These are phyloP conservation scores for Saccharum spontaneum DNA, from an alignment of 176 grass and related monocot genomes.

Conservation along the genomic window DNA sequence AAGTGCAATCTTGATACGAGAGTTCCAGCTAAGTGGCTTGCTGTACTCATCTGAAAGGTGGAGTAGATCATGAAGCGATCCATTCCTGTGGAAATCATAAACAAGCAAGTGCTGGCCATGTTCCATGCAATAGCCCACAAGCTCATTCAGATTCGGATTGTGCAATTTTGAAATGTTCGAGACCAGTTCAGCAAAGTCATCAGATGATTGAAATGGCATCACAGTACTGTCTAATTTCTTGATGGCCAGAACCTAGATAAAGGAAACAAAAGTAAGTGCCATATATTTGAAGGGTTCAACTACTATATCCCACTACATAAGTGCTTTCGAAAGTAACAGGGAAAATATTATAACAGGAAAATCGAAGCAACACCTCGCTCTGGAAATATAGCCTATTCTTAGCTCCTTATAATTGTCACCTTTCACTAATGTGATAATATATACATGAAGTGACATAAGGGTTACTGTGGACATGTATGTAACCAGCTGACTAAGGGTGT, in stretches of 20 bases:
- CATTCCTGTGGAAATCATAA: slow-evolving; percentile 85
- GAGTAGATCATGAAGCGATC: slow-evolving; percentile 85
- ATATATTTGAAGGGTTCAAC: slow-evolving; percentile 4
- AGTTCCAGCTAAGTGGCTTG: slow-evolving; percentile 86
- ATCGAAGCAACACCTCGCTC: background rate
- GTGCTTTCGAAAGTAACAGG: background rate
- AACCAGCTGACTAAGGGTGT: background rate
- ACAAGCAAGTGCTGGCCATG: slow-evolving; percentile 91
- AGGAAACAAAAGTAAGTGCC: slow-evolving; percentile 37
- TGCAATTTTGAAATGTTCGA: slow-evolving; percentile 68
- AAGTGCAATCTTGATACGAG: slow-evolving; percentile 92
- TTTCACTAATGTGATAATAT: slow-evolving; percentile 12
- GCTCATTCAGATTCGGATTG: slow-evolving; percentile 78
- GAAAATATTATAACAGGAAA: background rate
- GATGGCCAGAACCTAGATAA: slow-evolving; percentile 78
- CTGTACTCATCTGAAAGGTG: slow-evolving; percentile 82
- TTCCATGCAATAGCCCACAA: slow-evolving; percentile 94
- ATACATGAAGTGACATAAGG: background rate
- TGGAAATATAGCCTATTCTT: background rate
- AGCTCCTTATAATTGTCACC: background rate
- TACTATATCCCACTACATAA: background rate
- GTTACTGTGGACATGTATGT: background rate
- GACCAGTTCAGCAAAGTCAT: slow-evolving; percentile 84
- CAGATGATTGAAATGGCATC: slow-evolving; percentile 72
- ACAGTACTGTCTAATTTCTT: slow-evolving; percentile 83